phyloP scores from a whole-genome alignment of 1,139 yeast species.

The Yamadazyma pseudoaaseri region DNA sequence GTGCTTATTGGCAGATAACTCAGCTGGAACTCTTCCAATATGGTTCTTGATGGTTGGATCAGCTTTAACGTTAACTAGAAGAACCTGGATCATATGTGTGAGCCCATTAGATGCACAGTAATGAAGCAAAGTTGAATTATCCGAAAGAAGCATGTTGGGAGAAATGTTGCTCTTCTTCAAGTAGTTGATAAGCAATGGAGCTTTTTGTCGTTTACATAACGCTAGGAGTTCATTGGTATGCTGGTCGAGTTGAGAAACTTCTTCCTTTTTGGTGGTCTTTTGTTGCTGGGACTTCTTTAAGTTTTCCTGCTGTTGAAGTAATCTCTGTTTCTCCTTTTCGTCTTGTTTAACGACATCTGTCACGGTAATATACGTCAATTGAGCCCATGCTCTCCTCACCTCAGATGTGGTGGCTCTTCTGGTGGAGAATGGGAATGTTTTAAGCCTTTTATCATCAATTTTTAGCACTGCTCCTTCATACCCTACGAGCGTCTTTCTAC shows the following conservation, averaged over 20 bases:
- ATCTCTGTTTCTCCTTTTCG: conserved; percentile 23
- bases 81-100: conserved; percentile 62
- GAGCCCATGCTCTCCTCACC: conserved; percentile 81
- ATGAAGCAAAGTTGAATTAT: conserved; percentile 76
- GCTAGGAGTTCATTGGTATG: conserved; percentile 59
- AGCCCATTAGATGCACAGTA: conserved; percentile 72
- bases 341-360: conserved; percentile 55
- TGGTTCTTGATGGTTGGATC: conserved; percentile 61
- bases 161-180: conserved; percentile 57
- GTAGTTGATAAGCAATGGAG: conserved; percentile 69
- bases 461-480: conserved; percentile 55
- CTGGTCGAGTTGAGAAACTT: conserved; percentile 34
- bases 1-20: conserved; percentile 41
- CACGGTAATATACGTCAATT: conserved; percentile 59
- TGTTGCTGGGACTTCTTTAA: conserved; percentile 13
- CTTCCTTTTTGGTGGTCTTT: conserved; percentile 20
- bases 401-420: conserved; percentile 83
- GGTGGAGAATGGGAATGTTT: conserved; percentile 83
- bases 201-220: conserved; percentile 70
- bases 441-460: conserved; percentile 56
- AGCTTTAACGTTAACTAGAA: conserved; percentile 65
- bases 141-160: conserved; percentile 44
- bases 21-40: conserved; percentile 60
- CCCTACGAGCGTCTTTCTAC: conserved; percentile 64
- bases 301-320: conserved; percentile 24